A percentile compares a stretch with the other conserved stretches of the same genome.
These are phyloP conservation scores for Exophiala xenobiotica DNA, from an alignment of 2,329 filamentous ascomycete genomes.

Conservation along the genomic window DNA sequence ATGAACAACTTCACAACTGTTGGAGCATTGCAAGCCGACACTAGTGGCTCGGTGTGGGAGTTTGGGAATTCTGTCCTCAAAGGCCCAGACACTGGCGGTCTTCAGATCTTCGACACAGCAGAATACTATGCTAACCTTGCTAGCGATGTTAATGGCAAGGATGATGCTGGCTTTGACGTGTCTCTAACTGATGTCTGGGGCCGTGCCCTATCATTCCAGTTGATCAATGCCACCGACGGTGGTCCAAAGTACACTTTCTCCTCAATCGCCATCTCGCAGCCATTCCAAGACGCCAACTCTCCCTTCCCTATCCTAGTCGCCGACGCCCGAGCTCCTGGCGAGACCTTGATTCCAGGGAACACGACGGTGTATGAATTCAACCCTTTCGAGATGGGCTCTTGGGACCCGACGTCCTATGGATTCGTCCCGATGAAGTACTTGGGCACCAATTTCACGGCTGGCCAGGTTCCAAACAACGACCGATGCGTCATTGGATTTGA, in stretches of 20 bases:
- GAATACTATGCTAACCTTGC: slow-evolving; percentile 64
- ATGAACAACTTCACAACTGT: slow-evolving; percentile 76
- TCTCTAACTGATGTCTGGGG: slow-evolving; percentile 90
- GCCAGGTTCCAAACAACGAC: slow-evolving; percentile 55
- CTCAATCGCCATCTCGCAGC: slow-evolving; percentile 64
- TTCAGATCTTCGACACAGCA: slow-evolving; percentile 56
- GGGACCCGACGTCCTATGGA: slow-evolving; percentile 68
- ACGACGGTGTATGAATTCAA: slow-evolving; percentile 76
- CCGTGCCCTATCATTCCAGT: slow-evolving; percentile 79
- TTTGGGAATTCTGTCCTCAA: slow-evolving; percentile 62
- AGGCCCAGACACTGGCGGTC: slow-evolving; percentile 52
- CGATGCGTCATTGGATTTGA: slow-evolving; percentile 77
- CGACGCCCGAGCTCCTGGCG: slow-evolving; percentile 64
- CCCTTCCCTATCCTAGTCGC: slow-evolving; percentile 74
- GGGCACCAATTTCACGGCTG: slow-evolving; percentile 69
- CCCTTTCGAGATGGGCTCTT: slow-evolving; percentile 74
- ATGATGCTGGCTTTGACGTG: slow-evolving; percentile 62
- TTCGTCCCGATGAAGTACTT: slow-evolving; percentile 71
- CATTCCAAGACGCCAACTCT: slow-evolving; percentile 62
- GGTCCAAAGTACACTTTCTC: slow-evolving; percentile 79
- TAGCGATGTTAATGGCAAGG: slow-evolving; percentile 60
- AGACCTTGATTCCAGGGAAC: slow-evolving; percentile 64
- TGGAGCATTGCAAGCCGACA: slow-evolving; percentile 51
- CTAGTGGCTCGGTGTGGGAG: slow-evolving; percentile 57
- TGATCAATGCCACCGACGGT: slow-evolving; percentile 73